Conservation (phyloP, 2,329 filamentous ascomycete species). For the Chalaropsis ovoidea region DNA sequence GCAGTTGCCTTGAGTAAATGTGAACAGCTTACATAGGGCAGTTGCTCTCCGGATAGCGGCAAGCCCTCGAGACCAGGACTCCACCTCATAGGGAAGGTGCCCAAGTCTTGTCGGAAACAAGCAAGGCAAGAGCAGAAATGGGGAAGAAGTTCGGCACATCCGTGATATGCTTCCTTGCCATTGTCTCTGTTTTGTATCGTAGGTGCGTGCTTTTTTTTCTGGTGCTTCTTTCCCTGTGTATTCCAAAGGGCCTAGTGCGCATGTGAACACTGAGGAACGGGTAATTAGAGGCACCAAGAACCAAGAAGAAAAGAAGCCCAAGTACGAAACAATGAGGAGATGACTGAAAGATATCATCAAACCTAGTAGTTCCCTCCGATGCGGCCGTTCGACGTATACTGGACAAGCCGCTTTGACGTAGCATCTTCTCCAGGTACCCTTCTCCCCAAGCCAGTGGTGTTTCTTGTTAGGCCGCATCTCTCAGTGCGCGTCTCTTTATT, state of each 20-base stretch:
- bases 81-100: conserved; percentile 2
- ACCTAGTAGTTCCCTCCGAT: conserved; percentile 9
- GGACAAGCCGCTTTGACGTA: background rate
- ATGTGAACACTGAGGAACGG: background rate
- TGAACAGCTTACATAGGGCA: conserved; percentile 1
- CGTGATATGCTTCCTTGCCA: background rate
- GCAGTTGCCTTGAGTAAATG: background rate
- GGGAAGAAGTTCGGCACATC: conserved; percentile 8
- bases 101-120: conserved; percentile 8
- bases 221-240: background rate
- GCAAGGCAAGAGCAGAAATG: background rate
- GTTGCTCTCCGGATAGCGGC: conserved; percentile 13
- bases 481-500: background rate
- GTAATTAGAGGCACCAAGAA: background rate
- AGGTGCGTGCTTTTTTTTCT: background rate
- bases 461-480: background rate
- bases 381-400: background rate
- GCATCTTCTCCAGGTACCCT: background rate
- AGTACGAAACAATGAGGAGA: conserved; percentile 9
- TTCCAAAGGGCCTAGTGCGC: background rate
- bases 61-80: conserved; percentile 7
- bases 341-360: conserved; percentile 10
- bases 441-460: background rate
- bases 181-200: background rate
- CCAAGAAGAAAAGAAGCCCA: background rate